Conservation (phyloP, 2,329 filamentous ascomycete genomes). For the Fusarium lyarnte region DNA sequence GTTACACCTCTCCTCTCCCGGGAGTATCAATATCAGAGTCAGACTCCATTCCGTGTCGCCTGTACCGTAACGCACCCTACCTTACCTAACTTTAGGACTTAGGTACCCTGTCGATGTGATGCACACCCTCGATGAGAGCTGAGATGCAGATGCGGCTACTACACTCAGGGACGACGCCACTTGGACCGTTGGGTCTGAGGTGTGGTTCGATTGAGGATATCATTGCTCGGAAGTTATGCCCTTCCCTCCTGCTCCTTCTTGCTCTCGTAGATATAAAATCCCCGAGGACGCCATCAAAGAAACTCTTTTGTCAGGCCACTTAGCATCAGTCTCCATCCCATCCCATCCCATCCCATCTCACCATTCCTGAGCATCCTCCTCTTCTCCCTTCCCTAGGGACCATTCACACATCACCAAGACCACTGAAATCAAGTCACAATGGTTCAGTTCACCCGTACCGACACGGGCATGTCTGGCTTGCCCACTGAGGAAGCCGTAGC, state of each 20-base stretch:
- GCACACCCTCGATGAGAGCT: not conserved
- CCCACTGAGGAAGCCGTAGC: slow-evolving; percentile 24
- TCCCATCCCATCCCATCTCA: not conserved
- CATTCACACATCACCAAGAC: not conserved
- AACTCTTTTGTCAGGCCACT: not conserved
- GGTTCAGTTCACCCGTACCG: slow-evolving; percentile 18
- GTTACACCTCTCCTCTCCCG: slow-evolving; percentile 14
- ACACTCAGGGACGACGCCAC: slow-evolving; percentile 20
- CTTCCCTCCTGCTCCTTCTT: not conserved
- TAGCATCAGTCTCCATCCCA: not conserved
- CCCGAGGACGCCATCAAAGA: slow-evolving; percentile 8
- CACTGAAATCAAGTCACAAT: slow-evolving; percentile 5
- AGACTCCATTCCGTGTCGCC: not conserved
- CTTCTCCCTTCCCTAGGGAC: not conserved
- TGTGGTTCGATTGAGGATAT: slow-evolving; percentile 17
- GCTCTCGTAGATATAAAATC: slow-evolving; percentile 24
- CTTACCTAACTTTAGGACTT: not conserved
- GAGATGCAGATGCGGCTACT: slow-evolving; percentile 20
- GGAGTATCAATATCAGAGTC: slow-evolving; percentile 11
- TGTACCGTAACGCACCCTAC: not conserved
- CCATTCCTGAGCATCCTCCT: not conserved
- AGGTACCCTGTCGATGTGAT: not conserved
- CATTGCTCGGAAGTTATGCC: not conserved
- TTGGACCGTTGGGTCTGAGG: not conserved
- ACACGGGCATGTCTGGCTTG: slow-evolving; percentile 17